A percentile compares a stretch with the other conserved stretches of the same genome.
Evolutionary conservation across 2,329 filamentous ascomycete species (phyloP).

Genomic region (Penicillium sp.): DNA sequence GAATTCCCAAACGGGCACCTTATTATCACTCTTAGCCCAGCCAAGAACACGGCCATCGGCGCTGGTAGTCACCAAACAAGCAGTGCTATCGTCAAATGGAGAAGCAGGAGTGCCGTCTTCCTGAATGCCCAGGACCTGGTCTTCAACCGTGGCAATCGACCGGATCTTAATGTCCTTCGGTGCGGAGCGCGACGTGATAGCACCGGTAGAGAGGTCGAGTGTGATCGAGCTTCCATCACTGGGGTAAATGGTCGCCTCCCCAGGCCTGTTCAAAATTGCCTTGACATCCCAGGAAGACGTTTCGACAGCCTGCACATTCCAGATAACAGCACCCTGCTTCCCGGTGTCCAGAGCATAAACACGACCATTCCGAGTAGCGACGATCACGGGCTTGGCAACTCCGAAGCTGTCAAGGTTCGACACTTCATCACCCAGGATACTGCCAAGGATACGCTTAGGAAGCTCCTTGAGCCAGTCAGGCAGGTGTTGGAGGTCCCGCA

Average conservation of each 20-base stretch:
- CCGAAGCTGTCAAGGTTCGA: slow-evolving; percentile 63
- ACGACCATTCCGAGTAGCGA: slow-evolving; percentile 74
- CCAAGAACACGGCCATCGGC: slow-evolving; percentile 42
- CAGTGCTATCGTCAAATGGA: slow-evolving; percentile 27
- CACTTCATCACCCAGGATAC: slow-evolving; percentile 54
- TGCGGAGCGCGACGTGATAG: slow-evolving; percentile 32
- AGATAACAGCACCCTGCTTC: slow-evolving; percentile 67
- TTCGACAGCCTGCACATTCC: slow-evolving; percentile 64
- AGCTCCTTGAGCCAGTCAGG: slow-evolving; percentile 68
- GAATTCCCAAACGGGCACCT: slow-evolving; percentile 66
- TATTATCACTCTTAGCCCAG: slow-evolving; percentile 38
- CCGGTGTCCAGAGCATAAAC: slow-evolving; percentile 76
- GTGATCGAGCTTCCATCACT: slow-evolving; percentile 59
- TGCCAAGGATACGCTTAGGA: slow-evolving; percentile 63
- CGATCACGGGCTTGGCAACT: slow-evolving; percentile 76
- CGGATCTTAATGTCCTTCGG: slow-evolving; percentile 25
- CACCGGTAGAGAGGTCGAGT: slow-evolving; percentile 45
- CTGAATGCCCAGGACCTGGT: slow-evolving; percentile 30
- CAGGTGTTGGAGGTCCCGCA: slow-evolving; percentile 67
- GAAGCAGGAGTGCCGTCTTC: slow-evolving; percentile 35
- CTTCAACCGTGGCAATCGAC: slow-evolving; percentile 31
- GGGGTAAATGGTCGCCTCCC: slow-evolving; percentile 56
- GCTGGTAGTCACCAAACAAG: slow-evolving; percentile 41
- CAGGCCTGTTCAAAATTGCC: slow-evolving; percentile 60
- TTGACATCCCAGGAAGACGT: slow-evolving; percentile 63